Base-by-base conservation (phyloP, 1,139 yeast genomes). In the Pichia sp. region DNA sequence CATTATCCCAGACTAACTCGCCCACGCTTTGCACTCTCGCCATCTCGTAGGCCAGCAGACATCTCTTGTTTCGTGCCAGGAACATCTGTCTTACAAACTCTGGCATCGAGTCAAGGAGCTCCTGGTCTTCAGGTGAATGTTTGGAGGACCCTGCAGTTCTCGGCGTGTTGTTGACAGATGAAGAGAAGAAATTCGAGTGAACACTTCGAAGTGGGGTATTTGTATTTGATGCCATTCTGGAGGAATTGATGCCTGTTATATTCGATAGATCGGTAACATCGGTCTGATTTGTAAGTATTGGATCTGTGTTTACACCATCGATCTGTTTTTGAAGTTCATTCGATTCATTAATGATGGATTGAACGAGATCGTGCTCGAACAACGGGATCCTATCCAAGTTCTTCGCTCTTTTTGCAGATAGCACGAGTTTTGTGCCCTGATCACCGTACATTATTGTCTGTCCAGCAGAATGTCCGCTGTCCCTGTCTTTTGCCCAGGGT, bases 31-130 rank as follows among this genome's bases (percentile, higher is more conserved):
- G 74, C 2, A 93, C 76, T 35, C 98, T 64, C 18, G 75, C 67
- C 43, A 71, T 67, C 53, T 87, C 85, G 53, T 91, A 86, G 0
- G 95, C 96, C 42, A 91, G 57, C 25, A 91, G 56, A 55, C 96
- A 87, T 39, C 98, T 65, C 56, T 91, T 91, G 59, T 91, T 87
- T 38, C 97, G 64, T 41, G 91, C 69, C 78, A 87, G 78, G 29
- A 86, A 79, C 29, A 86, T 60, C 47, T 79, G 82, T n/a, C 86
- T 77, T 3, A 88, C 91, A 53, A 87, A 83, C 31, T 38, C 40
- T 4, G 44, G 44, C 18, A 41, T 20, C 15, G 35, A 24, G 7
- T 33, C 27, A 5, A 40, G 15, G n/a, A 30, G 30, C 12, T 40
- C 33, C 25, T 34, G 19, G 6, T 30, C 25, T 16, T 32, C 37